A percentile compares a stretch with the other conserved stretches of the same genome.
Conservation (phyloP, 768 basidiomycete species). For the Boletus rex-veris region DNA sequence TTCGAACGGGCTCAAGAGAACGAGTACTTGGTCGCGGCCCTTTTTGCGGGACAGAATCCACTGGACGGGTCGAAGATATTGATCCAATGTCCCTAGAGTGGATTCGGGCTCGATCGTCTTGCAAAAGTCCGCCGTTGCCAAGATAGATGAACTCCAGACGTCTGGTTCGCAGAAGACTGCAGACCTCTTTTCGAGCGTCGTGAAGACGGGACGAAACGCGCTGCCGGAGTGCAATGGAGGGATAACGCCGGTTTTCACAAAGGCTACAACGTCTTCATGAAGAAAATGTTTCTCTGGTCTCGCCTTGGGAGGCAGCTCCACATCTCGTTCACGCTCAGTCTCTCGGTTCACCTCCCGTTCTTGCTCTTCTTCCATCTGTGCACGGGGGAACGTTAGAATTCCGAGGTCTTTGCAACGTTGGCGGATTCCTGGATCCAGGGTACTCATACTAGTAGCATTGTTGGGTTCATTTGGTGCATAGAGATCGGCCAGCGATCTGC, state of each 20-base stretch:
- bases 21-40: background rate
- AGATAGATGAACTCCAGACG: background rate
- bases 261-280: conserved; percentile 26
- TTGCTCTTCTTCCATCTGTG: conserved; percentile 39
- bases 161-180: conserved; percentile 3
- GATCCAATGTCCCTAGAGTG: background rate
- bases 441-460: background rate
- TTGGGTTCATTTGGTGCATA: conserved; percentile 13
- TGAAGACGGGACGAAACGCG: conserved; percentile 19
- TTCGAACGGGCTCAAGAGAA: conserved; percentile 27
- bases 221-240: conserved; percentile 6
- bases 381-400: conserved; percentile 9
- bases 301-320: conserved; percentile 33
- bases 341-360: no score
- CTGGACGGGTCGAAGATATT: conserved; percentile 12
- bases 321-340: conserved; percentile 16
- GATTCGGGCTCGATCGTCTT: background rate
- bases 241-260: conserved; percentile 30
- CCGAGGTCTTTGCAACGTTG: conserved; percentile 5
- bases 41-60: conserved; percentile 16
- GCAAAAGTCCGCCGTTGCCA: conserved; percentile 2
- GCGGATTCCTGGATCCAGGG: background rate
- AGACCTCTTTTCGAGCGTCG: conserved; percentile 3
- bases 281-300: conserved; percentile 14
- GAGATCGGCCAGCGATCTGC: conserved; percentile 33